Evolutionary conservation across 345 rosid species (phyloP), one percentile per base, ranked within the genome.

Genomic region (Lepidium aucheri): DNA sequence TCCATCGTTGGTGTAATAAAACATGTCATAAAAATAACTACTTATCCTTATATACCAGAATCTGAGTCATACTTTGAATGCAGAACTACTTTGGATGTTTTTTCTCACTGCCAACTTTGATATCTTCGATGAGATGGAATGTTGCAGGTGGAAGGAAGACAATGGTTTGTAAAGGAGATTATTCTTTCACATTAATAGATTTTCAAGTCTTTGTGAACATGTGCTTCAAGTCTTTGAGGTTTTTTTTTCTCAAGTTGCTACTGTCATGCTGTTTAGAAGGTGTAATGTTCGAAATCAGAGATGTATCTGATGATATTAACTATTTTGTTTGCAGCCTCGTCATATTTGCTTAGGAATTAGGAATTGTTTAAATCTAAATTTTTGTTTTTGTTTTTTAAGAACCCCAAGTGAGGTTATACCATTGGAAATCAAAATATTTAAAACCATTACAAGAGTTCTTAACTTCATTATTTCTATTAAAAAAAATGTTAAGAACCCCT

Each of bases 81-180:
- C 94, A 93, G 97, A 93, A 85, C 76, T 93, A 93, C 84, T 93
- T 93, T 56, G 98, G 98, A 17, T 87, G 98, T 70, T 90, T 93
- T 74, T 93, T 93, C 72, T 78, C 97, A 5, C 67, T 93, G 82
- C 98, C 97, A 7, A 81, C 86, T 13, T 97, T 93, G 63, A 78
- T 93, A 53, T 79, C 98, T 58, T 90, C 94, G 1, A 72, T 90
- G 79, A 84, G 98, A 76, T 88, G 98, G 98, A 86, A 92, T 53
- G 75, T 93, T 55, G 82, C 96, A 3, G 91, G 86, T 66, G 96
- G 98, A 51, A 93, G 98, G 80, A 93, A 90, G 76, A 91, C 95
- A 13, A 82, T 90, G 97, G 97, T 93, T 59, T 73, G 82, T 68
- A 5, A 49, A 50, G 17, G 38, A 60, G 63, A 30, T 43, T 55